These are phyloP conservation scores for Saturnispora zaruensis DNA, from an alignment of 805 yeast species.

Conservation along the genomic window DNA sequence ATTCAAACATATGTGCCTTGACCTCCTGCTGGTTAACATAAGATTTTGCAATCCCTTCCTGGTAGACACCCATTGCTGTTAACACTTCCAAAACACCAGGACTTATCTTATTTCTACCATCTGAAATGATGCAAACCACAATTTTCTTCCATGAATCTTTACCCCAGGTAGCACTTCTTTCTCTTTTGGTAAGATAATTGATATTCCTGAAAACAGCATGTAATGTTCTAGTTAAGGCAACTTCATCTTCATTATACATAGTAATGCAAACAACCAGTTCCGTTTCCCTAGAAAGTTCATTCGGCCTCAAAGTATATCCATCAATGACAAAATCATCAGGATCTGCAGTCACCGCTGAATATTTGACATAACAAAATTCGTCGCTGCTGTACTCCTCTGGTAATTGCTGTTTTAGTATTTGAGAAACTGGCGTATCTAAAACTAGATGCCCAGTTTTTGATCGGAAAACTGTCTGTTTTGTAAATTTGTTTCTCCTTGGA, in stretches of 20 bases:
- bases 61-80: conserved; percentile 94
- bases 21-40: conserved; percentile 88
- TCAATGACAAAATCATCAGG: conserved; percentile 75
- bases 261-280: conserved; percentile 90
- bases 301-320: conserved; percentile 83
- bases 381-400: conserved; percentile 76
- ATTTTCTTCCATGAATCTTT: conserved; percentile 95
- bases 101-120: conserved; percentile 85
- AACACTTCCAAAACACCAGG: conserved; percentile 79
- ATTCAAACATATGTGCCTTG: conserved; percentile 88
- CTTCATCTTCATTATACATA: conserved; percentile 95
- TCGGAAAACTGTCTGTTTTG: conserved; percentile 53
- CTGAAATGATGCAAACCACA: conserved; percentile 84
- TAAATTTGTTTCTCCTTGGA: conserved; percentile 31
- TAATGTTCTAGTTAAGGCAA: conserved; percentile 82
- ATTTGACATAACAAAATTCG: conserved; percentile 93
- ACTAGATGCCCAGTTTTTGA: conserved; percentile 77
- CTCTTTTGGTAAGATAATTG: conserved; percentile 76
- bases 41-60: conserved; percentile 94
- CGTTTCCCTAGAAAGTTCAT: conserved; percentile 81
- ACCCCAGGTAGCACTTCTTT: conserved; percentile 87
- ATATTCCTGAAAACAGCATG: conserved; percentile 91
- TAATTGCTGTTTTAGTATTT: conserved; percentile 72
- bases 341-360: conserved; percentile 91
- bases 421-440: conserved; percentile 90